A percentile compares a stretch with the other conserved stretches of the same genome.
These are phyloP conservation scores for Crucibulum parvulum DNA, from an alignment of 1,284 basidiomycete species.

Conservation along the genomic window DNA sequence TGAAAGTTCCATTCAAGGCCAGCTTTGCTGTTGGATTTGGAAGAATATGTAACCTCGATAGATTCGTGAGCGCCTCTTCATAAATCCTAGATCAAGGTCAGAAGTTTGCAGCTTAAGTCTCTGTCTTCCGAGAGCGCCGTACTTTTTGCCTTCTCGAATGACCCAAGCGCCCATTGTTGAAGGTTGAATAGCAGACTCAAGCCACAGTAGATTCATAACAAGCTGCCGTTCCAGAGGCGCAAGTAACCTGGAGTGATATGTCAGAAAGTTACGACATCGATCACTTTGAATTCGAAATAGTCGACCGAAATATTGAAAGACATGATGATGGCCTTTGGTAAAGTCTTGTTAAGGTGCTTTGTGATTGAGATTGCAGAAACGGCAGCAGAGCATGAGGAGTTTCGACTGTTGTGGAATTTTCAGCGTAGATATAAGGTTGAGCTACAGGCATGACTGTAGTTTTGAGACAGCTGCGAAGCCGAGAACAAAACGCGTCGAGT, in stretches of 20 bases:
- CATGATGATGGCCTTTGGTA: conserved; percentile 93
- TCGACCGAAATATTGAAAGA: conserved; percentile 90
- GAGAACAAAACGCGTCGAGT: not conserved
- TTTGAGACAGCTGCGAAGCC: not conserved
- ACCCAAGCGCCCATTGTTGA: conserved; percentile 88
- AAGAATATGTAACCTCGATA: conserved; percentile 81
- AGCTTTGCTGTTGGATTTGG: conserved; percentile 66
- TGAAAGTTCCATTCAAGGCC: conserved; percentile 80
- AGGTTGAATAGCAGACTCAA: conserved; percentile 77
- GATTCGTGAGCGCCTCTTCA: conserved; percentile 70
- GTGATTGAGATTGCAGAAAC: conserved; percentile 89
- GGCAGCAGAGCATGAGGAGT: conserved; percentile 67
- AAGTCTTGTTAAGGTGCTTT: conserved; percentile 83
- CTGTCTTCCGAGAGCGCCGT: conserved; percentile 4
- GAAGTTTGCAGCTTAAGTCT: not conserved
- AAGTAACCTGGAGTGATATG: conserved; percentile 65
- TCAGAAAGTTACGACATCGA: conserved; percentile 25
- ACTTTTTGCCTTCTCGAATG: conserved; percentile 78
- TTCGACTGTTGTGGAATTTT: not conserved
- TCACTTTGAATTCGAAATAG: conserved; percentile 10
- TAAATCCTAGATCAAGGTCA: conserved; percentile 57
- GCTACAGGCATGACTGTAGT: conserved; percentile 18
- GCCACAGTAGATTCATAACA: conserved; percentile 92
- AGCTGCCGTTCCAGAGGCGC: conserved; percentile 90
- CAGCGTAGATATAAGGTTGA: conserved; percentile 19